Percentiles rank a stretch among this genome's conserved stretches.
Conservation (phyloP, 75 land plant genomes). For the Selaginella moellendorffii region DNA sequence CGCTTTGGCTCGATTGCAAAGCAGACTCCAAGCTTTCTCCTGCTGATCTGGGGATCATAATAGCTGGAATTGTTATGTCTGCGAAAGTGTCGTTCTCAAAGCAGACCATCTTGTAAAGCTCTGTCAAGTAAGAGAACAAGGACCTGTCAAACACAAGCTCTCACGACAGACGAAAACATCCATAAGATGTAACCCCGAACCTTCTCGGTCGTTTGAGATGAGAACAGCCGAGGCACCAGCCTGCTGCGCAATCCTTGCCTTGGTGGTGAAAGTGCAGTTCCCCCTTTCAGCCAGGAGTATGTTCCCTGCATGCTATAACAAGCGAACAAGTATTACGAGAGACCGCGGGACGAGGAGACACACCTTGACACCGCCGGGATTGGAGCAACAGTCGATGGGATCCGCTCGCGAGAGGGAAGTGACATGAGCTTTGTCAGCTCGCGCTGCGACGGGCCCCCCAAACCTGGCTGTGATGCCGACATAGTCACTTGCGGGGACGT, state of each 20-base stretch:
- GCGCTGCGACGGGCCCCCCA: slow-evolving; percentile 48
- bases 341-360: neutral
- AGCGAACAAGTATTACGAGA: neutral
- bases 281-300: slow-evolving; percentile 55
- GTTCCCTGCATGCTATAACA: slow-evolving; percentile 40
- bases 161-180: neutral
- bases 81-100: slow-evolving; percentile 36
- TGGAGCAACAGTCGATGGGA: slow-evolving; percentile 51
- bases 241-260: slow-evolving; percentile 64
- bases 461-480: slow-evolving; percentile 90
- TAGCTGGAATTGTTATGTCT: slow-evolving; percentile 53
- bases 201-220: slow-evolving; percentile 59
- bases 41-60: slow-evolving; percentile 82
- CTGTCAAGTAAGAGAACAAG: slow-evolving; percentile 17
- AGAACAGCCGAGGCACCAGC: slow-evolving; percentile 72
- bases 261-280: slow-evolving; percentile 78
- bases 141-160: neutral
- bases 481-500: slow-evolving; percentile 28
- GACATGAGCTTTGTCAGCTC: slow-evolving; percentile 54
- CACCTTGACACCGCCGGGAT: slow-evolving; percentile 42
- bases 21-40: slow-evolving; percentile 38
- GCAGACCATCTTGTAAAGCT: slow-evolving; percentile 88
- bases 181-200: slow-evolving; percentile 18
- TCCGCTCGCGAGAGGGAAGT: slow-evolving; percentile 37
- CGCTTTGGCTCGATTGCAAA: slow-evolving; percentile 11